phyloP scores from a whole-genome alignment of 805 yeast genomes.

The Candida glaebosa region DNA sequence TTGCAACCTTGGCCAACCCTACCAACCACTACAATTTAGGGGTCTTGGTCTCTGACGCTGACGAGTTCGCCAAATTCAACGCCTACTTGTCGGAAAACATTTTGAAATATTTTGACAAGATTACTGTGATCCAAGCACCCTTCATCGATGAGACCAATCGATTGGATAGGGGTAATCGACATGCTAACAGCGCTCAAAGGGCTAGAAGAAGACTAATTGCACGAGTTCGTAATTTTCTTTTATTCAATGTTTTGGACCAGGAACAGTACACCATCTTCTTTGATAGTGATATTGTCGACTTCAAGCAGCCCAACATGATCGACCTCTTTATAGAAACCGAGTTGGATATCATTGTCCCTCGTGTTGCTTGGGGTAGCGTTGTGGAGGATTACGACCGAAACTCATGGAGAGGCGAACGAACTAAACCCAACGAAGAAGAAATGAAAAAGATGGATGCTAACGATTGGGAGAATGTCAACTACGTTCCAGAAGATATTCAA shows the following conservation, averaged over 20 bases:
- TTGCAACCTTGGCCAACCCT: constrained; percentile 16
- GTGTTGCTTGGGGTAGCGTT: constrained; percentile 21
- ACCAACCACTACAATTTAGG: background rate
- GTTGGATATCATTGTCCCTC: constrained; percentile 32
- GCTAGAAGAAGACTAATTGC: constrained; percentile 32
- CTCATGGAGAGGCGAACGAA: constrained; percentile 35
- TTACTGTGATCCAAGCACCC: constrained; percentile 31
- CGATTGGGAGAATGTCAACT: constrained; percentile 26
- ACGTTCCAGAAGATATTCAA: constrained; percentile 27
- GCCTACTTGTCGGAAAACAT: constrained; percentile 10
- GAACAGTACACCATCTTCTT: constrained; percentile 33
- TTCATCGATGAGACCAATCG: constrained; percentile 23
- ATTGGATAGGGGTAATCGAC: constrained; percentile 20
- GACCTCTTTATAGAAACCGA: constrained; percentile 21
- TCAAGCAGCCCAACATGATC: constrained; percentile 21
- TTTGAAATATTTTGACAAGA: constrained; percentile 11
- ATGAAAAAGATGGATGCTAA: constrained; percentile 19
- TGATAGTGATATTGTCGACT: constrained; percentile 29
- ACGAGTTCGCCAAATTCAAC: constrained; percentile 21
- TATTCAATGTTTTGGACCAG: constrained; percentile 20
- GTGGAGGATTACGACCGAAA: constrained; percentile 32
- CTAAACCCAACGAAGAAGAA: constrained; percentile 24
- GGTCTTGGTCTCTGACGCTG: constrained; percentile 9
- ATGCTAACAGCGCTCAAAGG: constrained; percentile 25
- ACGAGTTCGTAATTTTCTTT: constrained; percentile 31